Evolutionary conservation across 495 filamentous ascomycete genomes (phyloP), one percentile per base, ranked within the genome.

Genomic region (Hyphodiscus hymeniophilus): DNA sequence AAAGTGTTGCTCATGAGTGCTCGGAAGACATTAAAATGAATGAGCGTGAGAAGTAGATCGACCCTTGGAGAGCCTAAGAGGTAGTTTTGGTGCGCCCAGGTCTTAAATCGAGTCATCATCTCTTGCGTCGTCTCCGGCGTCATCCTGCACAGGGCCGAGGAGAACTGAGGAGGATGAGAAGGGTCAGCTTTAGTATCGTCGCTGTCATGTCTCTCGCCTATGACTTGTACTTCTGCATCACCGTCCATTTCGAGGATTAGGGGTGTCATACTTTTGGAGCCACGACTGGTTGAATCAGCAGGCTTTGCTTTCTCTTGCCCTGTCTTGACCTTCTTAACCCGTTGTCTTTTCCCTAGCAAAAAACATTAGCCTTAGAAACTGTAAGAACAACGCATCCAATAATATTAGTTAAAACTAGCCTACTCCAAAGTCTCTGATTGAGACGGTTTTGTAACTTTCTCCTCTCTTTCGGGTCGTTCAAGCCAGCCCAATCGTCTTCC

Each of bases 401-500:
- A 5, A 28, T 28, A 5, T 28, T 10, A 4, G 10, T 28, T 28
- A 28, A 28, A 4, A 5, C 5, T 10, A 34, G 50, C 52, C 56
- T 51, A 63, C 60, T 48, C 38, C 56, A 48, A 40, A 56, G 52
- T 47, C 60, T 54, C 33, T 61, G 55, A 48, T 60, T 56, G 26
- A 63, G 45, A 16, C 55, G 43, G 38, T 54, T 63, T 28, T 63
- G 58, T 26, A 60, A 44, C 47, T 51, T 57, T 31, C 54, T 60
- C 52, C 60, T 47, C 15, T 42, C 54, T 24, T 49, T 51, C 23
- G 56, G 43, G 41, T 56, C 50, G 17, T 53, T 55, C 5, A 60
- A 18, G 16, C 60, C 59, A 7, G 59, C 56, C 61, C 61, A 63
- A 45, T 63, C 59, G 23, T 63, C 59, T 20, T 59, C 55, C 15